phyloP scores from a whole-genome alignment of 163 green algal genomes.

The Chloromonas sp. region DNA sequence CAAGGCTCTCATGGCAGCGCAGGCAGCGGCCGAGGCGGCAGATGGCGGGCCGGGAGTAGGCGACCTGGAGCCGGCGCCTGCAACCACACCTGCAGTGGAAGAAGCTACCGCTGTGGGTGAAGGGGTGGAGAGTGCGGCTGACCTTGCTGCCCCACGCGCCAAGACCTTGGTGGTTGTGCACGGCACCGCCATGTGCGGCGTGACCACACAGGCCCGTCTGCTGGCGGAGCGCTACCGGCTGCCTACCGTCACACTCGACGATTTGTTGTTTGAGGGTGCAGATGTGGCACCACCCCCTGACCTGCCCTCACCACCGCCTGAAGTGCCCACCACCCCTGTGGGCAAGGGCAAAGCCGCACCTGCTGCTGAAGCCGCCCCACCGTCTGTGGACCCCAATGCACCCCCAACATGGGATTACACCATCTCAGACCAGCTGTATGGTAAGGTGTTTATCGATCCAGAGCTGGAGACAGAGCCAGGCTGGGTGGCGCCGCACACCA shows the following conservation, averaged over 20 bases:
- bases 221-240: slow-evolving; percentile 54
- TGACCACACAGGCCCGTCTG: slow-evolving; percentile 39
- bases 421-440: slow-evolving; percentile 46
- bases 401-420: slow-evolving; percentile 12
- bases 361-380: too few relatives aligned
- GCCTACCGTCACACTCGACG: slow-evolving; percentile 37
- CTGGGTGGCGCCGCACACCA: slow-evolving; percentile 18
- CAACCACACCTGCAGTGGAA: not conserved
- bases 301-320: too few relatives aligned
- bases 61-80: not conserved
- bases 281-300: too few relatives aligned
- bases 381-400: not conserved
- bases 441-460: slow-evolving; percentile 37
- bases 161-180: slow-evolving; percentile 41
- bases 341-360: too few relatives aligned
- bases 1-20: slow-evolving; percentile 21
- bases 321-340: too few relatives aligned
- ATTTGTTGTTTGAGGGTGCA: slow-evolving; percentile 35
- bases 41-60: slow-evolving; percentile 5
- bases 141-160: not conserved
- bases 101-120: not conserved
- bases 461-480: slow-evolving; percentile 18
- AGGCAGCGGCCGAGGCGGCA: slow-evolving; percentile 19
- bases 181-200: slow-evolving; percentile 26
- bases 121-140: too few relatives aligned